phyloP scores from a whole-genome alignment of 1,139 yeast species.

The Wickerhamomyces sp. region DNA sequence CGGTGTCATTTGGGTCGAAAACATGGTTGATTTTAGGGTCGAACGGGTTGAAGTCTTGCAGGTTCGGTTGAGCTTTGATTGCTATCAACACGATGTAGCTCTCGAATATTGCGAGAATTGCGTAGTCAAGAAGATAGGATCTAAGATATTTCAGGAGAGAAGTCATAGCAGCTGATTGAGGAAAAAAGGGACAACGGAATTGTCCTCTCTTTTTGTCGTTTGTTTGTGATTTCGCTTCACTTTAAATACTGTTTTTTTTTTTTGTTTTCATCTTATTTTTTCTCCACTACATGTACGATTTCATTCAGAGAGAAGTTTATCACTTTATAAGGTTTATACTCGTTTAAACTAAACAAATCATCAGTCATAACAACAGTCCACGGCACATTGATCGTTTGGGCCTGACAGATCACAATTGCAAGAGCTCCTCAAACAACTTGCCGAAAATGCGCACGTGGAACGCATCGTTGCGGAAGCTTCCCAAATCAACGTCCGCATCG shows the following conservation, averaged over 20 bases:
- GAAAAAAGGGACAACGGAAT: too few species aligned
- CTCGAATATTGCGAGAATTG: neutral
- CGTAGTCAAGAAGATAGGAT: slow-evolving; percentile 2
- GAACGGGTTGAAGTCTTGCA: slow-evolving; percentile 4
- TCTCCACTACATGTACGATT: too few species aligned
- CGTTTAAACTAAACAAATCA: too few species aligned
- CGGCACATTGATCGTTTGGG: too few species aligned
- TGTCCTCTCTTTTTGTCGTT: too few species aligned
- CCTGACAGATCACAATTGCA: slow-evolving; percentile 6
- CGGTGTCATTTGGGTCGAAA: slow-evolving; percentile 5
- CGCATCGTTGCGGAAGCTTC: slow-evolving; percentile 21
- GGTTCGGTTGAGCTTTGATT: slow-evolving; percentile 3
- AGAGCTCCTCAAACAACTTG: slow-evolving; percentile 19
- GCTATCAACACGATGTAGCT: neutral
- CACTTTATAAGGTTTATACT: too few species aligned
- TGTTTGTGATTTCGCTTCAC: neutral
- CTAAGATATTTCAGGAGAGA: neutral
- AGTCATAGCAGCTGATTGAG: neutral
- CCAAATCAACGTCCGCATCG: slow-evolving; percentile 12
- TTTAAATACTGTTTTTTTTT: too few species aligned
- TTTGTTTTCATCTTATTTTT: too few species aligned
- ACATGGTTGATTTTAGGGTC: slow-evolving; percentile 10
- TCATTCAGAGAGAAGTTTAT: too few species aligned
- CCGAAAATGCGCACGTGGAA: slow-evolving; percentile 28
- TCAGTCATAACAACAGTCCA: too few species aligned